Evolutionary conservation across 768 basidiomycete genomes (phyloP), one percentile per base, ranked within the genome.

Genomic region (Auricularia heimuer): DNA sequence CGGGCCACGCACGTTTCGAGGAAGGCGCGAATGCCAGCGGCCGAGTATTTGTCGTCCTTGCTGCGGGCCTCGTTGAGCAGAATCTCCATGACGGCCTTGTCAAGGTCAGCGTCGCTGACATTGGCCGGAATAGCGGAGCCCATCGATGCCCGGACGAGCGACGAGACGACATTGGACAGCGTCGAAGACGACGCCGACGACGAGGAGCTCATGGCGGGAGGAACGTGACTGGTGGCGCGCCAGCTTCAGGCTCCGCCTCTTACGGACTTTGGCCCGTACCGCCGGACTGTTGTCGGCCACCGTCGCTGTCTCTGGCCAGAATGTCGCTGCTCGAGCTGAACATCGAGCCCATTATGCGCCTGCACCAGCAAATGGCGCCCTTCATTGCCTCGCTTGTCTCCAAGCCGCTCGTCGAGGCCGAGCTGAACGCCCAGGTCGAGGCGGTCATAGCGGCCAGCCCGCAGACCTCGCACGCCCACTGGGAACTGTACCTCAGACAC

Each of bases 11-110:
- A 83, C 87, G 77, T 64, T 70, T 77, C 76, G 65, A 94, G 80
- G 71, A 92, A 92, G 1, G 91, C 94, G 8, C 85, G 78, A 61
- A 96, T 81, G 2, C 94, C 94, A 34, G 88, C 80, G 71, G 88
- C 83, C 11, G 56, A 60, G 63, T 94, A 98, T 65, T 77, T 81
- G 70, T 89, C 85, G 39, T 93, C 93, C 75, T 94, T 92, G 80
- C 88, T 87, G 78, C 92, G 93, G 1, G 97, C 96, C 75, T 98
- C 97, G 68, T 84, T 87, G 47, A 98, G 83, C 62, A 99, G 88
- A 65, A 98, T 83, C 62, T 94, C 90, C 2, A 93, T 93, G 35
- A 99, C 92, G 71, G 92, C 91, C 56, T 85, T 83, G 76, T 98
- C 96, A 58, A 98, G 84, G 70, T 97, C 92, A 21, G 88, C 88